Evolutionary conservation across 2,329 filamentous ascomycete species (phyloP).

Genomic region (Thyridium curvatum): DNA sequence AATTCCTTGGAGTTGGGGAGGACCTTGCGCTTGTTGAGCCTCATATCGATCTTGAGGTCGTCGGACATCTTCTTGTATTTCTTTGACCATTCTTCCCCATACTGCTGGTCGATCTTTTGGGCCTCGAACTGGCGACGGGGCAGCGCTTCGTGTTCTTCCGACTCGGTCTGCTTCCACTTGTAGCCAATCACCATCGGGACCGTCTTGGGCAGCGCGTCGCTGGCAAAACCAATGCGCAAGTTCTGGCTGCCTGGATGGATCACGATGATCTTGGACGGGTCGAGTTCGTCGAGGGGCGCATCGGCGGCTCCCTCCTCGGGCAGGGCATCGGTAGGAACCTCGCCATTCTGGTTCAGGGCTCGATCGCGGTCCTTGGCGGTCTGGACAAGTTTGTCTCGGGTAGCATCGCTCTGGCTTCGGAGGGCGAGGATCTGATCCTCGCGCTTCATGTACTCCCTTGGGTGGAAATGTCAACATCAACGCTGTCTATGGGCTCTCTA

Average conservation of each 20-base stretch:
- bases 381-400: conserved; percentile 75
- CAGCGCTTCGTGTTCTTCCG: conserved; percentile 73
- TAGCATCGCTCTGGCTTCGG: conserved; percentile 81
- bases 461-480: conserved; percentile 13
- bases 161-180: conserved; percentile 71
- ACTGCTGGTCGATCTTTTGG: conserved; percentile 66
- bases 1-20: conserved; percentile 96
- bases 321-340: conserved; percentile 50
- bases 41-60: conserved; percentile 86
- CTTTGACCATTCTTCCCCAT: conserved; percentile 74
- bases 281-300: conserved; percentile 52
- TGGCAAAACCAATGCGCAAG: conserved; percentile 88
- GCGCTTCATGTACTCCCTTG: conserved; percentile 92
- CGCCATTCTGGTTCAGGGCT: conserved; percentile 69
- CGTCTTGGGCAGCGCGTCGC: conserved; percentile 88
- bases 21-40: conserved; percentile 87
- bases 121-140: conserved; percentile 64
- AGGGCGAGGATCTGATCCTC: conserved; percentile 93
- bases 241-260: conserved; percentile 96
- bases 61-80: conserved; percentile 76
- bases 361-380: conserved; percentile 83
- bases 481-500: neutral
- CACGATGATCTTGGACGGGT: conserved; percentile 86
- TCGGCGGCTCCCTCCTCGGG: conserved; percentile 52
- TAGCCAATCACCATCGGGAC: conserved; percentile 89